phyloP scores from a whole-genome alignment of 2,329 filamentous ascomycete species.

The Periglandula ipomoeae region DNA sequence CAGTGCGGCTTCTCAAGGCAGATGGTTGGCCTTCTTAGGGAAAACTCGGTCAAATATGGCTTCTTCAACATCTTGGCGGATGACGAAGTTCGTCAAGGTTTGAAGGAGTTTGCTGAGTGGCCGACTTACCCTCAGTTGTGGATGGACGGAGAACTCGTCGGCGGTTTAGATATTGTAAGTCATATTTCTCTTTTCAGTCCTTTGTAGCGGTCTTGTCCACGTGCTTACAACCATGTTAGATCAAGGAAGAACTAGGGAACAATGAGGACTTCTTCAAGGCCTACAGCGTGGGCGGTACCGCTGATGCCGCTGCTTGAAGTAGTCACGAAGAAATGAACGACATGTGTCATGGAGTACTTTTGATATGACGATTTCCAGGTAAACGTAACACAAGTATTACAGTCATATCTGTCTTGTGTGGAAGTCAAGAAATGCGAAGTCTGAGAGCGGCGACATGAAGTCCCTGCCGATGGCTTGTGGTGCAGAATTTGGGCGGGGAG shows the following conservation, averaged over 20 bases:
- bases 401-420: not conserved
- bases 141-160: constrained; percentile 81
- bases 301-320: constrained; percentile 26
- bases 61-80: constrained; percentile 99
- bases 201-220: too few relatives aligned
- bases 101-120: constrained; percentile 98
- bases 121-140: constrained; percentile 95
- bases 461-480: not conserved
- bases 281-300: constrained; percentile 48
- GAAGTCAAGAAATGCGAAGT: not conserved
- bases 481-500: too few relatives aligned
- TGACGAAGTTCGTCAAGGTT: constrained; percentile 88
- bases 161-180: constrained; percentile 90
- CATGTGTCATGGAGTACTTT: not conserved
- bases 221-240: constrained; percentile 37
- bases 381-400: not conserved
- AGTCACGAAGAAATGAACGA: not conserved
- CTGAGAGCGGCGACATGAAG: not conserved
- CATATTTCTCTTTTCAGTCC: not conserved
- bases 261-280: constrained; percentile 74
- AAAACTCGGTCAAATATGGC: constrained; percentile 88
- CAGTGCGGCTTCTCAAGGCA: constrained; percentile 93
- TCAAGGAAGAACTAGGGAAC: constrained; percentile 86
- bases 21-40: constrained; percentile 75
- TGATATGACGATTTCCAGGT: not conserved